These are phyloP conservation scores for Cinnamomum chago DNA, from an alignment of 164 flowering plant species.

Conservation along the genomic window DNA sequence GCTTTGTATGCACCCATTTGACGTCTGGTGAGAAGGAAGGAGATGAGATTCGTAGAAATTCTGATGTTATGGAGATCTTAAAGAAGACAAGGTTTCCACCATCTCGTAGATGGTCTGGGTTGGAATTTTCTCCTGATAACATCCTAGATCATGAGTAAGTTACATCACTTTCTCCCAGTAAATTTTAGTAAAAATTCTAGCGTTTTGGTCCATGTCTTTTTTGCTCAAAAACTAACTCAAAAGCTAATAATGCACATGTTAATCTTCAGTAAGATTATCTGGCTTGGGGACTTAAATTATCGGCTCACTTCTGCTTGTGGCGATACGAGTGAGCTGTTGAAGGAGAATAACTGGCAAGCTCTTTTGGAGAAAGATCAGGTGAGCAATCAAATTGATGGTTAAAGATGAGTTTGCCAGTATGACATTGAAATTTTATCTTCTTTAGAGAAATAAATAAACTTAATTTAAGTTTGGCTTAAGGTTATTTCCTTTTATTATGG, in stretches of 20 bases:
- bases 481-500: too few species aligned
- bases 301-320: conserved; percentile 44
- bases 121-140: conserved; percentile 35
- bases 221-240: not conserved
- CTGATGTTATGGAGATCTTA: conserved; percentile 65
- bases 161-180: not conserved
- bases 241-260: not conserved
- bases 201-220: not conserved
- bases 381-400: not conserved
- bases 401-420: not conserved
- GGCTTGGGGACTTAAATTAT: conserved; percentile 91
- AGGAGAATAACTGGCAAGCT: conserved; percentile 66
- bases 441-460: not conserved
- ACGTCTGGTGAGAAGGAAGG: conserved; percentile 89
- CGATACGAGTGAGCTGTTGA: conserved; percentile 44
- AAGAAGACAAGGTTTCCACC: conserved; percentile 62
- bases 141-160: conserved; percentile 52
- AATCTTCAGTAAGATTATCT: conserved; percentile 55
- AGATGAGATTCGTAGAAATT: conserved; percentile 62
- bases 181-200: not conserved
- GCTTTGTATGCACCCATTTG: conserved; percentile 82
- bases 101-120: conserved; percentile 23
- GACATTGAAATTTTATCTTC: too few species aligned
- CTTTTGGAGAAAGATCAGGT: conserved; percentile 86
- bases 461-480: not conserved